Conservation (phyloP, 2,329 filamentous ascomycete genomes). For the Fusarium torreyae region DNA sequence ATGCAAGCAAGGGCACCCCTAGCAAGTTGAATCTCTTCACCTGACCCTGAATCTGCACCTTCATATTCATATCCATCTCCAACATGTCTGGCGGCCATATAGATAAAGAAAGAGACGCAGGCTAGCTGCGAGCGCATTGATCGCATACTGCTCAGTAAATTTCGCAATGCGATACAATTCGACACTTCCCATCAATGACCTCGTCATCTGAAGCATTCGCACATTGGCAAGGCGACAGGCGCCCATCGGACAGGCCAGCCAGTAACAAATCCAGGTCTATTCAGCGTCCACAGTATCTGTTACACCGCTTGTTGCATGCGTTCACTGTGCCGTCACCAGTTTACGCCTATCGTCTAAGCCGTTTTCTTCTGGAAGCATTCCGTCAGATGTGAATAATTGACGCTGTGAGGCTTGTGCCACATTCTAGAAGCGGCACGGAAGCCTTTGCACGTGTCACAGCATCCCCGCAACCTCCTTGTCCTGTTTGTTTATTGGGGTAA, state of each 20-base stretch:
- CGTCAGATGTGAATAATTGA: slow-evolving; percentile 10
- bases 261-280: not conserved
- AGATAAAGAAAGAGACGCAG: slow-evolving; percentile 1
- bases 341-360: not conserved
- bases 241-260: slow-evolving; percentile 8
- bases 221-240: slow-evolving; percentile 22
- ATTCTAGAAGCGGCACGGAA: slow-evolving; percentile 25
- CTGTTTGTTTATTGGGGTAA: not conserved
- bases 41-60: slow-evolving; percentile 23
- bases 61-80: not conserved
- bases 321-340: not conserved
- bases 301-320: not conserved
- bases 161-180: not conserved
- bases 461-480: not conserved
- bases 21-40: slow-evolving; percentile 11
- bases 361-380: not conserved
- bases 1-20: slow-evolving; percentile 13
- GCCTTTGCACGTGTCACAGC: not conserved
- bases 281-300: slow-evolving; percentile 1
- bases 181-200: not conserved
- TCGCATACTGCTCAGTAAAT: not conserved
- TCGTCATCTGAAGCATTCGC: slow-evolving; percentile 1
- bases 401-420: slow-evolving; percentile 9
- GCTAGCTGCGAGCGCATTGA: slow-evolving; percentile 20
- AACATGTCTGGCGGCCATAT: not conserved